Base-by-base conservation (phyloP, 2,329 filamentous ascomycete species). In the Fonsecaea monophora region DNA sequence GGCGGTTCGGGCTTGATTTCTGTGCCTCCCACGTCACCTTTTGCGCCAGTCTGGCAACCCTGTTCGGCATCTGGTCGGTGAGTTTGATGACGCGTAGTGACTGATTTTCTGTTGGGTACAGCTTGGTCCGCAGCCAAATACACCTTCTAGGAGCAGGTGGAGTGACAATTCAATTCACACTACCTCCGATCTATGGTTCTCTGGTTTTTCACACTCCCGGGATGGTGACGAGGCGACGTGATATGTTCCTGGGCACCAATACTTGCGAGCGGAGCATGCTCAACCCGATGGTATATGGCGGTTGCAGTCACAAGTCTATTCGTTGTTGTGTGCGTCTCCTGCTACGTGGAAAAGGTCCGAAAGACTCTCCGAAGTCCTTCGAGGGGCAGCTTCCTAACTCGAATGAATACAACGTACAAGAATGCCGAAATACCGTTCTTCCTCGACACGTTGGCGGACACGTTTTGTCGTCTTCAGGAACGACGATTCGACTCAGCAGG, bases 1-100 rank as follows among this genome's bases (percentile, higher is more conserved):
- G 25, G 82, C 82, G 30, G 40, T 56, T n/a, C 60, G 60, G 15
- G 60, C 60, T 35, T 62, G 53, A 56, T 56, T 35, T 37, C 21
- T n/a, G 10, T 50, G 6, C 21, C 21, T 5, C 10, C 5, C 45
- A 25, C 5, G 25, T 18, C 18, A 30, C 45, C 2, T 9, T 6
- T 25, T 50, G 3, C 21, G 45, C 12, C 6, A 12, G 45, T 10
- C 45, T 12, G 21, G 45, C 3, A 3, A 13, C 45, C 21, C 21
- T 50, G 6, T 10, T 50, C 45, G 30, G 8, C 5, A 50, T 50
- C 18, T 2, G 21, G 9, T 50, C 9, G 10, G 12, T 30, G 8
- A 25, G 37, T 50, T 50, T 8, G 10, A 10, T 13, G 21, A 25
- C 45, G 45, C 18, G 18, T 21, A 30, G 15, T 30, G 9, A 50